phyloP scores from a whole-genome alignment of 2,329 filamentous ascomycete genomes.

The Talaromyces amestolkiae region DNA sequence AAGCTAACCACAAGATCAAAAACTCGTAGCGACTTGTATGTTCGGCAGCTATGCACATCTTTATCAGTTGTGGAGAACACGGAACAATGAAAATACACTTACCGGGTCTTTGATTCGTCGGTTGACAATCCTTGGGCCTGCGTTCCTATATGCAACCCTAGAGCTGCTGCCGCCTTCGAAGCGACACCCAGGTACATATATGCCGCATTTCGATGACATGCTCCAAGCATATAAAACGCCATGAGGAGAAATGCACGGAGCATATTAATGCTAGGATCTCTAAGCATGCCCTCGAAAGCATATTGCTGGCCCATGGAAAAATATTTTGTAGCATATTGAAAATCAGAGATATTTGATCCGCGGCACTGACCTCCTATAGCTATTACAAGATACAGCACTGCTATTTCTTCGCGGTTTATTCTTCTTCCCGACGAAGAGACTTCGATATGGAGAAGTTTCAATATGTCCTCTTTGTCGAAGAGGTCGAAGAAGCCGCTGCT shows the following conservation, averaged over 20 bases:
- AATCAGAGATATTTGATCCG: slow-evolving; percentile 29
- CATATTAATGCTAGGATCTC: slow-evolving; percentile 55
- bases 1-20: slow-evolving; percentile 51
- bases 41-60: slow-evolving; percentile 34
- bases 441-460: slow-evolving; percentile 17
- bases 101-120: slow-evolving; percentile 13
- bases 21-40: slow-evolving; percentile 50
- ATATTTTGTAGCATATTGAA: slow-evolving; percentile 38
- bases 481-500: slow-evolving; percentile 44
- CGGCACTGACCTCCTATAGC: slow-evolving; percentile 55
- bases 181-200: slow-evolving; percentile 65
- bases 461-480: slow-evolving; percentile 31
- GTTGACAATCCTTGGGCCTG: slow-evolving; percentile 1
- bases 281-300: slow-evolving; percentile 53
- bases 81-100: background rate
- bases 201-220: slow-evolving; percentile 58
- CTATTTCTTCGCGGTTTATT: slow-evolving; percentile 27
- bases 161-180: slow-evolving; percentile 55
- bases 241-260: slow-evolving; percentile 55
- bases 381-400: slow-evolving; percentile 42
- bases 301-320: slow-evolving; percentile 51
- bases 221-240: slow-evolving; percentile 60
- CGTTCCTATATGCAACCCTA: slow-evolving; percentile 53
- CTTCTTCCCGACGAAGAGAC: slow-evolving; percentile 20
- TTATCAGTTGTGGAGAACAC: background rate